A percentile compares a stretch with the other conserved stretches of the same genome.
Evolutionary conservation across 2,329 filamentous ascomycete genomes (phyloP).

Genomic region (Aspergillus thermomutatus): DNA sequence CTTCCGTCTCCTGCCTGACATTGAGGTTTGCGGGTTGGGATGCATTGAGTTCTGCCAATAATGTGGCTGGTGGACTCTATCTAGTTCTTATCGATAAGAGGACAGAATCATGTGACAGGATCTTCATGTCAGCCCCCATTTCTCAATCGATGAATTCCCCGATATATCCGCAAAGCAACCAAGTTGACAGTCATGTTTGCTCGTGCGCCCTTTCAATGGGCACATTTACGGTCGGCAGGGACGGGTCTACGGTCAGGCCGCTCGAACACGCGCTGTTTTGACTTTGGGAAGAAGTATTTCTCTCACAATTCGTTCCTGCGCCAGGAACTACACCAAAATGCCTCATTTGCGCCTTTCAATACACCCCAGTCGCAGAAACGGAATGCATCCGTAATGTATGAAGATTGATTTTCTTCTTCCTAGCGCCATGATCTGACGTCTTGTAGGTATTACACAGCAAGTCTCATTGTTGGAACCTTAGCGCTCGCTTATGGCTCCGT

Average conservation of each 20-base stretch:
- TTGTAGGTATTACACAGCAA: conserved; percentile 61
- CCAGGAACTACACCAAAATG: conserved; percentile 20
- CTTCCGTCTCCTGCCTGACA: neutral
- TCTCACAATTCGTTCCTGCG: conserved; percentile 28
- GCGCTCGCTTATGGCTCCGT: conserved; percentile 64
- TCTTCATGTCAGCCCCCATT: neutral
- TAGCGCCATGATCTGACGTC: conserved; percentile 6
- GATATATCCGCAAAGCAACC: conserved; percentile 1
- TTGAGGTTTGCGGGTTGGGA: neutral
- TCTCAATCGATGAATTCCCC: neutral
- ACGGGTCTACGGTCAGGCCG: conserved; percentile 10
- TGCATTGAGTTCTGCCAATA: neutral
- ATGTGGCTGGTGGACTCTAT: conserved; percentile 13
- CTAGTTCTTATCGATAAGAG: neutral
- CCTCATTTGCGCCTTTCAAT: conserved; percentile 31
- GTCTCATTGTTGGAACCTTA: conserved; percentile 60
- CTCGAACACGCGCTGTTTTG: conserved; percentile 15
- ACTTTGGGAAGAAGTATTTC: conserved; percentile 30
- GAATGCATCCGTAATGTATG: conserved; percentile 56
- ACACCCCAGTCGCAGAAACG: conserved; percentile 40
- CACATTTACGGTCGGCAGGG: conserved; percentile 17
- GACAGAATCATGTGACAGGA: neutral
- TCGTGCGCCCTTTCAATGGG: conserved; percentile 23
- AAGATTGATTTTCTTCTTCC: conserved; percentile 3
- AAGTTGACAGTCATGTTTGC: conserved; percentile 26